Conservation (phyloP, 805 yeast genomes). For the Schizosaccharomyces pombe region DNA sequence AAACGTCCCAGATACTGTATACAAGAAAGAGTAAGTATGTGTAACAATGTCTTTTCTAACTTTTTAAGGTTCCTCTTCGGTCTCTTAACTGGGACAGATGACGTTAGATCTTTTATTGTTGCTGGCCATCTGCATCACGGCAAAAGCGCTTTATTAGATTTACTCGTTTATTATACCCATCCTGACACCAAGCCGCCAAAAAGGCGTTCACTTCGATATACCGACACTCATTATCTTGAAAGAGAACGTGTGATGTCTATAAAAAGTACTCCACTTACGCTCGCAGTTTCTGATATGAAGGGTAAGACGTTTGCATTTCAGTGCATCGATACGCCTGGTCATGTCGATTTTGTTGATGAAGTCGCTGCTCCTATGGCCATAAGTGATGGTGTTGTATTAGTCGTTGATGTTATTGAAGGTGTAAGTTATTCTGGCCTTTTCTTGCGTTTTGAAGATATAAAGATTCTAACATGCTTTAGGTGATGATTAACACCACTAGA, state of each 20-base stretch:
- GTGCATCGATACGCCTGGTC: constrained; percentile 80
- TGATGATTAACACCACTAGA: constrained; percentile 25
- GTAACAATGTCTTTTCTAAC: too few species aligned
- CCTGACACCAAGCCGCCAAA: constrained; percentile 8
- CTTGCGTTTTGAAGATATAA: background rate
- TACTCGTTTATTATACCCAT: constrained; percentile 48
- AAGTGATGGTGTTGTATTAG: constrained; percentile 42
- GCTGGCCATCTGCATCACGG: constrained; percentile 74
- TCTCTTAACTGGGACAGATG: constrained; percentile 30
- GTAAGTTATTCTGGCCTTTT: constrained; percentile 12
- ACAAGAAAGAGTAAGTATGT: constrained; percentile 30
- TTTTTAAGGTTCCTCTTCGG: constrained; percentile 18
- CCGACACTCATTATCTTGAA: constrained; percentile 53
- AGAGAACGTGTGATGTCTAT: constrained; percentile 45
- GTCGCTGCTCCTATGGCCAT: constrained; percentile 30
- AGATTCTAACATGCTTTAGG: background rate
- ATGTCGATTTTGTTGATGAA: constrained; percentile 63
- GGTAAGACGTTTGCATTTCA: constrained; percentile 37
- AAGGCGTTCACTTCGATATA: constrained; percentile 30
- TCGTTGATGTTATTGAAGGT: constrained; percentile 76
- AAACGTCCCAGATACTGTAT: constrained; percentile 34
- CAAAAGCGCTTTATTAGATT: constrained; percentile 56
- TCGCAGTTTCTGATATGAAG: constrained; percentile 30
- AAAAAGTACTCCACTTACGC: constrained; percentile 35
- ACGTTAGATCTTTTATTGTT: constrained; percentile 49